Base-by-base conservation (phyloP, 2,329 filamentous ascomycete genomes). In the Cordyceps fumosorosea region DNA sequence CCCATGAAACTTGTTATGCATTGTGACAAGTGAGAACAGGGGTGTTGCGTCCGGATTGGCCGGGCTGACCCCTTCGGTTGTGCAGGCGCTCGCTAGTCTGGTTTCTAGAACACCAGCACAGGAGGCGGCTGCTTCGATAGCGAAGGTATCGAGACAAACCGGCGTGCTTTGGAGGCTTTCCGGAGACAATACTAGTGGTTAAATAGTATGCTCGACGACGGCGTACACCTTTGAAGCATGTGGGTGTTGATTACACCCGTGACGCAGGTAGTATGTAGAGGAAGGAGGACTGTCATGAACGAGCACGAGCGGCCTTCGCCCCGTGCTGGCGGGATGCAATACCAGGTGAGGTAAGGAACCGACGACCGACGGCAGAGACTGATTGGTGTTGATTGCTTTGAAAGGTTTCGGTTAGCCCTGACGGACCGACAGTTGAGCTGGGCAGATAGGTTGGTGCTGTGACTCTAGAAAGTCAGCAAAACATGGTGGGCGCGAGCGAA, bases 361-460 rank as follows among this genome's bases (percentile, higher is more conserved):
- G 50, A 51, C 34, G n/a, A 22, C 22, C 45, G 50, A 22, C 16
- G 11, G 26, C 29, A 50, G 56, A 32, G 16, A 58, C 14, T 22
- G 12, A 48, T 48, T 57, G 42, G 55, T 29, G 37, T 40, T n/a
- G 29, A 26, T 50, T 29, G 14, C 6, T 47, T 22, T 32, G 42
- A 45, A 14, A 26, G 51, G 22, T 11, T 40, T 40, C 29, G 16
- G 44, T 16, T 8, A 18, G n/a, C 40, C 32, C 32, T 50, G 32
- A 20, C 29, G 47, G 56, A 51, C 45, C 34, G 56, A 58, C 56
- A 29, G 56, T 51, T 58, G 56, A 29, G 44, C 56, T 50, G 55
- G 20, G 24, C 18, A 16, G 24, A 8, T 26, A 48, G 42, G 51
- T 22, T 40, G 26, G 52, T 55, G 37, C 18, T 44, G 16, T n/a